These are phyloP conservation scores for Capronia americana DNA, from an alignment of 2,329 filamentous ascomycete genomes.

Conservation along the genomic window DNA sequence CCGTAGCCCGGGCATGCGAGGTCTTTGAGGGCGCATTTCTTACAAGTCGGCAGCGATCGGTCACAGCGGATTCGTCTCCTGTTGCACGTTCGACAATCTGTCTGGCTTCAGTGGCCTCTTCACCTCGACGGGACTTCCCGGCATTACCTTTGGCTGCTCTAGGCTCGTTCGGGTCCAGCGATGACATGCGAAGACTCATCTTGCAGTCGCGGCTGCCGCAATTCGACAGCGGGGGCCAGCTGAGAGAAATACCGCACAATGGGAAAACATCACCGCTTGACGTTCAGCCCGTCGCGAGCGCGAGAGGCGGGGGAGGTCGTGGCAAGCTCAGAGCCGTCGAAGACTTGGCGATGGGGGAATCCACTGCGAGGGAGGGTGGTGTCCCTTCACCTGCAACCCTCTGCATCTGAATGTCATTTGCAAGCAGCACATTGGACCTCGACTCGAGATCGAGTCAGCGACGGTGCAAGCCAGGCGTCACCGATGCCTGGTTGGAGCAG, in stretches of 20 bases:
- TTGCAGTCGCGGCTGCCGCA: neutral
- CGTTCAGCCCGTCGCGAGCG: neutral
- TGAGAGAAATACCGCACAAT: neutral
- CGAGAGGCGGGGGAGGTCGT: neutral
- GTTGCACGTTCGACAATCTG: slow-evolving; percentile 47
- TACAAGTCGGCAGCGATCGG: slow-evolving; percentile 45
- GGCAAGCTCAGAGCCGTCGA: neutral
- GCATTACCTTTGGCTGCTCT: slow-evolving; percentile 28
- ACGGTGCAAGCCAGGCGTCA: neutral
- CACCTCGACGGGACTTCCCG: neutral
- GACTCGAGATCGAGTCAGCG: neutral
- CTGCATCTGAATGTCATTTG: neutral
- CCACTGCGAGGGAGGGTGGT: neutral
- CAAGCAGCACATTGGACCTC: neutral
- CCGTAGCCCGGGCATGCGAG: slow-evolving; percentile 47
- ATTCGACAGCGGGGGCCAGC: neutral
- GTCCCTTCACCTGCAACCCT: neutral
- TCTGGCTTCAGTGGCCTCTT: neutral
- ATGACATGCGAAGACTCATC: slow-evolving; percentile 30
- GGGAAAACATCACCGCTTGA: slow-evolving; percentile 1
- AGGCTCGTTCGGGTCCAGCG: slow-evolving; percentile 28
- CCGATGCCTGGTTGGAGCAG: neutral
- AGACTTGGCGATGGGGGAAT: neutral
- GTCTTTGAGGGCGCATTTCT: slow-evolving; percentile 47
- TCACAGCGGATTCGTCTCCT: slow-evolving; percentile 48